Percentiles rank a stretch among this genome's conserved stretches.
Evolutionary conservation across 1,284 basidiomycete genomes (phyloP).

Genomic region (Ceratobasidium sp.): DNA sequence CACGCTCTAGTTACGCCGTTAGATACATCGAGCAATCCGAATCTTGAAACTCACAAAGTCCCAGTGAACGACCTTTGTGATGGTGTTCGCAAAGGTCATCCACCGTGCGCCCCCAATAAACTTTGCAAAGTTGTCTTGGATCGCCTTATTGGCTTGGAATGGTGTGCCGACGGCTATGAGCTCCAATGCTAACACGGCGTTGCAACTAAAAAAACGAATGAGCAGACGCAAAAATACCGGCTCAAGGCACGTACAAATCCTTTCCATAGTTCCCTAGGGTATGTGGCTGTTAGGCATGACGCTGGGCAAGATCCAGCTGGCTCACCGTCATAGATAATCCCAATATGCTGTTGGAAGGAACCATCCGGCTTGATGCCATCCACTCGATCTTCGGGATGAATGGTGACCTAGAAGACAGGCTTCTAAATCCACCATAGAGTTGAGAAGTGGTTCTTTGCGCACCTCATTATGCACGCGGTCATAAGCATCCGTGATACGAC

Average conservation of each 20-base stretch:
- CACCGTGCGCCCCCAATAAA: conserved; percentile 40
- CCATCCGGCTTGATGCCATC: conserved; percentile 76
- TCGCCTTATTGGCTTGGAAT: conserved; percentile 32
- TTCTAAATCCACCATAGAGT: conserved; percentile 54
- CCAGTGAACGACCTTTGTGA: conserved; percentile 49
- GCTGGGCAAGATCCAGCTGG: not conserved
- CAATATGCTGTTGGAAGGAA: conserved; percentile 72
- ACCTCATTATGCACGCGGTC: conserved; percentile 58
- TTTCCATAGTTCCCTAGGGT: conserved; percentile 67
- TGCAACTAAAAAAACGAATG: conserved; percentile 32
- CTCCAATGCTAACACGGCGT: conserved; percentile 46
- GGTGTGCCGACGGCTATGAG: conserved; percentile 45
- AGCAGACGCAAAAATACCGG: not conserved
- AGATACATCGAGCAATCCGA: not conserved
- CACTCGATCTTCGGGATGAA: conserved; percentile 52
- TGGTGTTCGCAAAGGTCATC: conserved; percentile 47
- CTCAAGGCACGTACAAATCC: conserved; percentile 62
- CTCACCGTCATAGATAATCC: conserved; percentile 70
- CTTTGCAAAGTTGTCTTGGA: conserved; percentile 19
- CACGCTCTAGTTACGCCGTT: conserved; percentile 27
- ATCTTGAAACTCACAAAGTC: conserved; percentile 46
- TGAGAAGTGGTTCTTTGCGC: conserved; percentile 54
- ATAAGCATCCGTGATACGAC: conserved; percentile 66
- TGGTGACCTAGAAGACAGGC: not conserved
- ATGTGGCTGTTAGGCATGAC: not conserved